Conservation (phyloP, 2,329 filamentous ascomycete species). For the Verticillium dahliae region DNA sequence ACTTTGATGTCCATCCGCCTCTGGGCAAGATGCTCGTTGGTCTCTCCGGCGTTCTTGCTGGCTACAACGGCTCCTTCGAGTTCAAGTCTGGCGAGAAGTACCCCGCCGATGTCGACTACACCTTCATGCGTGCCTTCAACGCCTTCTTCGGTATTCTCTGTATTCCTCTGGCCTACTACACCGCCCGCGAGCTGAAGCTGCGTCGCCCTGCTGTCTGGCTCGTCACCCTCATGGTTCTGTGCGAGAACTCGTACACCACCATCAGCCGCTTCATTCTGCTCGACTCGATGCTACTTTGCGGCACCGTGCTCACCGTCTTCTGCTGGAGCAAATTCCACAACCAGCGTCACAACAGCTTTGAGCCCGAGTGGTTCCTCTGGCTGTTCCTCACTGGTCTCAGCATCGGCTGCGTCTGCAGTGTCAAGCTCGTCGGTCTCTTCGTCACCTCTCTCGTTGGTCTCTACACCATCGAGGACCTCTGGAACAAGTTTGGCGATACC, state of each 20-base stretch:
- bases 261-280: constrained; percentile 98
- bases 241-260: constrained; percentile 98
- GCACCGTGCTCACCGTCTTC: constrained; percentile 94
- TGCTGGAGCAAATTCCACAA: constrained; percentile 98
- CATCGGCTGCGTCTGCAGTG: constrained; percentile 96
- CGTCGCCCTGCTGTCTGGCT: constrained; percentile 87
- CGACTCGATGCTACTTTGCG: constrained; percentile 97
- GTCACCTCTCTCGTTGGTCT: constrained; percentile 90
- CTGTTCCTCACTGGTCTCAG: constrained; percentile 88
- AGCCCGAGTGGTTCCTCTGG: constrained; percentile 90
- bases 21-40: constrained; percentile 98
- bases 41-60: constrained; percentile 89
- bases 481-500: constrained; percentile 93
- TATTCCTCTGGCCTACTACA: constrained; percentile 91
- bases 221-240: constrained; percentile 92
- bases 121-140: constrained; percentile 98
- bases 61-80: constrained; percentile 98
- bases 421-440: constrained; percentile 97
- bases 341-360: constrained; percentile 78
- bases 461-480: constrained; percentile 93
- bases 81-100: constrained; percentile 99
- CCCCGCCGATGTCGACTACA: constrained; percentile 89
- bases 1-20: constrained; percentile 85
- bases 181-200: constrained; percentile 84
- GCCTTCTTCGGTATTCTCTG: constrained; percentile 88